Evolutionary conservation across 495 filamentous ascomycete species (phyloP).

Genomic region (Parathielavia hyrcaniae): DNA sequence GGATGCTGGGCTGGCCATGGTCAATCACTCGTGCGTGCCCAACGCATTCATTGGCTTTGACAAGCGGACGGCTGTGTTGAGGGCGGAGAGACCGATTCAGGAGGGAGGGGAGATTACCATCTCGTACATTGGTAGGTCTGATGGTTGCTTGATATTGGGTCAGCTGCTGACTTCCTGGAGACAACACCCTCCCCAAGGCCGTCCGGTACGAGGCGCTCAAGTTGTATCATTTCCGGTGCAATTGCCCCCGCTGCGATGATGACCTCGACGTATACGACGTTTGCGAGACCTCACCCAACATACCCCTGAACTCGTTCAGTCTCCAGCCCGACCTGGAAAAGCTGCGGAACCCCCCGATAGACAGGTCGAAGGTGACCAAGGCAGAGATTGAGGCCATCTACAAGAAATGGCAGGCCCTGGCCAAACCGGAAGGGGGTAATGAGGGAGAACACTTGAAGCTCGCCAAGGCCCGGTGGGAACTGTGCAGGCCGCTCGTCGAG

Average conservation of each 20-base stretch:
- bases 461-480: slow-evolving; percentile 30
- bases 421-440: slow-evolving; percentile 2
- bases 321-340: slow-evolving; percentile 24
- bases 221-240: slow-evolving; percentile 42
- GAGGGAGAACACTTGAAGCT: slow-evolving; percentile 13
- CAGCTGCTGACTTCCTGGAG: slow-evolving; percentile 22
- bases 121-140: slow-evolving; percentile 44
- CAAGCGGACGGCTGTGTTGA: slow-evolving; percentile 38
- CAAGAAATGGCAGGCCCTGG: slow-evolving; percentile 17
- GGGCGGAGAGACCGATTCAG: slow-evolving; percentile 36
- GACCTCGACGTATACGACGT: slow-evolving; percentile 44
- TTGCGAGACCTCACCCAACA: slow-evolving; percentile 30
- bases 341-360: slow-evolving; percentile 23
- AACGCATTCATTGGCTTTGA: slow-evolving; percentile 46
- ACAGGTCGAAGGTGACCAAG: slow-evolving; percentile 22
- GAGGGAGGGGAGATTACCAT: slow-evolving; percentile 46
- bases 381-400: slow-evolving; percentile 24
- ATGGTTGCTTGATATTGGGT: background rate
- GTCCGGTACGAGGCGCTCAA: slow-evolving; percentile 32
- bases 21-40: slow-evolving; percentile 50
- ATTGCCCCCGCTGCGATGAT: slow-evolving; percentile 37
- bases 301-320: slow-evolving; percentile 35
- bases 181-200: slow-evolving; percentile 29
- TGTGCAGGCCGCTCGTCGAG: slow-evolving; percentile 34
- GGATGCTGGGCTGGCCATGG: slow-evolving; percentile 42